Conservation (phyloP, 2,329 filamentous ascomycete genomes). For the Davidsoniella australis region DNA sequence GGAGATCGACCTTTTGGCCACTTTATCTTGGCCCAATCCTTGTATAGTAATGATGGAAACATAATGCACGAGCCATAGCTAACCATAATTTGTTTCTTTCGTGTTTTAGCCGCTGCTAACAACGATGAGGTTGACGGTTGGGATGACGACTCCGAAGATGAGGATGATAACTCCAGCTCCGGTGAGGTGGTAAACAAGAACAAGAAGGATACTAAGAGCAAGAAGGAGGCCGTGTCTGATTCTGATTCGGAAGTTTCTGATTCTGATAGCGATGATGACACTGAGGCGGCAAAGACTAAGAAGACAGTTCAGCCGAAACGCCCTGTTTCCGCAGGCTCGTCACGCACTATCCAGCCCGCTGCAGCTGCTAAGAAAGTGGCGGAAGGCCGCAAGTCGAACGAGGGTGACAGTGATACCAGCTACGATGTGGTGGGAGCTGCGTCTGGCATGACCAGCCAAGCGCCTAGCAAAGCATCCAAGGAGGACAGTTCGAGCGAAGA, state of each 20-base stretch:
- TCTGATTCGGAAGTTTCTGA: slow-evolving; percentile 23
- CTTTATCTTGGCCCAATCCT: background rate
- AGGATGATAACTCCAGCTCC: slow-evolving; percentile 15
- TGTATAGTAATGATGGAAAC: background rate
- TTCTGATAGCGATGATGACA: slow-evolving; percentile 9
- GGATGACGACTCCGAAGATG: slow-evolving; percentile 53
- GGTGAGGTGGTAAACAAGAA: slow-evolving; percentile 13
- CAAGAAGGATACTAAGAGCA: slow-evolving; percentile 16
- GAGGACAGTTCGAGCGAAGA: slow-evolving; percentile 42
- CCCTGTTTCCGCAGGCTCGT: slow-evolving; percentile 36
- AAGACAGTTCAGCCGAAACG: slow-evolving; percentile 21
- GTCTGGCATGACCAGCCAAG: slow-evolving; percentile 61
- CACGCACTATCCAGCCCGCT: slow-evolving; percentile 41
- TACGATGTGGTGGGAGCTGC: slow-evolving; percentile 80
- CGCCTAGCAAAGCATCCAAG: slow-evolving; percentile 31
- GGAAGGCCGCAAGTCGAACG: slow-evolving; percentile 59
- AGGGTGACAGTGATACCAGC: slow-evolving; percentile 85
- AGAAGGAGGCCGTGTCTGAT: slow-evolving; percentile 15
- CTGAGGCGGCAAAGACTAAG: slow-evolving; percentile 15
- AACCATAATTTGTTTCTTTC: background rate
- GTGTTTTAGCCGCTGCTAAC: slow-evolving; percentile 40
- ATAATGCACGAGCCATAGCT: background rate
- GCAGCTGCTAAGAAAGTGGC: slow-evolving; percentile 32
- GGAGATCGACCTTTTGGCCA: no score
- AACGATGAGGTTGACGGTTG: slow-evolving; percentile 51